Evolutionary conservation across 2,329 filamentous ascomycete species (phyloP).

Genomic region (Pezizomycotina sp.): DNA sequence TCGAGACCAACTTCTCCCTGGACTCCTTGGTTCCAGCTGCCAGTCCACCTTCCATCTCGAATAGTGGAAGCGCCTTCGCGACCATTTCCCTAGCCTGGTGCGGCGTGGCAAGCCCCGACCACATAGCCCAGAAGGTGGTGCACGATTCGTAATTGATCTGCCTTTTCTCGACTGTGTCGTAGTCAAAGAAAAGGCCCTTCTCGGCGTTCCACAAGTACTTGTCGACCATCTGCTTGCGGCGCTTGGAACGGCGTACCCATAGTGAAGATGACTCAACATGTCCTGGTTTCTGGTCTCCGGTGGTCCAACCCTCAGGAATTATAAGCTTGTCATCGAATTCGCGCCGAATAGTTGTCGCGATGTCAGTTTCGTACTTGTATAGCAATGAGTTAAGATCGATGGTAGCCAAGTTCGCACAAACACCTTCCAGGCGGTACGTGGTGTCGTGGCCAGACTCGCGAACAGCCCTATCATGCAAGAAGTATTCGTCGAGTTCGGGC

Average conservation of each 20-base stretch:
- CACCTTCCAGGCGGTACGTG: slow-evolving; percentile 74
- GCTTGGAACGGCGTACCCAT: slow-evolving; percentile 80
- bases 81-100: slow-evolving; percentile 76
- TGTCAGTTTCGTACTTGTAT: slow-evolving; percentile 95
- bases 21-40: slow-evolving; percentile 81
- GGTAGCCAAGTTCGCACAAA: slow-evolving; percentile 76
- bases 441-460: slow-evolving; percentile 96
- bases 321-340: slow-evolving; percentile 67
- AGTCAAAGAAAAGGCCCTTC: slow-evolving; percentile 95
- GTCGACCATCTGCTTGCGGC: slow-evolving; percentile 70
- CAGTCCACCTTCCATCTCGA: slow-evolving; percentile 76
- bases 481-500: slow-evolving; percentile 85
- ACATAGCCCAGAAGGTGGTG: slow-evolving; percentile 95
- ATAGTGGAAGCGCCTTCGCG: slow-evolving; percentile 61
- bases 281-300: slow-evolving; percentile 44
- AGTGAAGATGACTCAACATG: slow-evolving; percentile 64
- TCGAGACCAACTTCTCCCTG: slow-evolving; percentile 62
- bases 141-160: slow-evolving; percentile 75
- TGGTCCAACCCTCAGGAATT: slow-evolving; percentile 71
- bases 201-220: slow-evolving; percentile 87
- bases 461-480: slow-evolving; percentile 86
- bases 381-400: slow-evolving; percentile 88
- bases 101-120: slow-evolving; percentile 76
- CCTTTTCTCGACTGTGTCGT: slow-evolving; percentile 67
- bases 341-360: slow-evolving; percentile 67